Conservation (phyloP, 345 rosid genomes). For the Arabidopsis arenosa region DNA sequence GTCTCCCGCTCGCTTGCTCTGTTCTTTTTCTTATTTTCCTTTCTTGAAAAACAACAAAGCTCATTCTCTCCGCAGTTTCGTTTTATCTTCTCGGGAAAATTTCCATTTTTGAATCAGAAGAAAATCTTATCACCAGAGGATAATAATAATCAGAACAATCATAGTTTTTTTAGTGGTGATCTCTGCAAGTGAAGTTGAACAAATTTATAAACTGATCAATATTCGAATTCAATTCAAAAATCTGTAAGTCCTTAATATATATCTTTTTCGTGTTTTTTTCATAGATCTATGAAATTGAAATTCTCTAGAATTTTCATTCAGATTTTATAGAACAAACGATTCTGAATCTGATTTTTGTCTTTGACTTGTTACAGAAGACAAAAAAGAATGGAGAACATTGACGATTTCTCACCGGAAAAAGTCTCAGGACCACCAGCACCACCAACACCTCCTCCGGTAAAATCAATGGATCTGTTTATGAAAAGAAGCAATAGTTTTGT, state of each 20-base stretch:
- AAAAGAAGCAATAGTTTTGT: constrained; percentile 34
- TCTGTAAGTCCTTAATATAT: constrained; percentile 8
- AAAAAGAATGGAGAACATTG: constrained; percentile 18
- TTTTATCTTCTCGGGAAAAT: not conserved
- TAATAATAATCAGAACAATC: not conserved
- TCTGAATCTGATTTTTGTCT: not conserved
- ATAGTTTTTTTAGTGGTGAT: not conserved
- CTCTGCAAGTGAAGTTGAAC: constrained; percentile 29
- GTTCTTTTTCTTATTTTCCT: not conserved
- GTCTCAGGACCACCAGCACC: constrained; percentile 15
- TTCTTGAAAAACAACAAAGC: not conserved
- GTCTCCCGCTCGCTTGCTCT: constrained; percentile 24
- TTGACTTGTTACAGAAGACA: constrained; percentile 32
- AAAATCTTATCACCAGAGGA: too few relatives aligned
- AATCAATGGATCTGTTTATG: not conserved
- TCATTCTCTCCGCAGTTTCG: constrained; percentile 13
- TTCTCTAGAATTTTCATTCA: too few relatives aligned
- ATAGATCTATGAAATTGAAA: too few relatives aligned
- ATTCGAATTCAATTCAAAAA: not conserved
- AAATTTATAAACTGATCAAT: constrained; percentile 24
- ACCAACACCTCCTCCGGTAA: constrained; percentile 21
- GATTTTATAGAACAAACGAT: too few relatives aligned
- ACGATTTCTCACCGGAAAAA: constrained; percentile 32
- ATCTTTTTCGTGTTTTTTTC: not conserved
- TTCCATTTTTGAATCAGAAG: not conserved